Evolutionary conservation across 2,329 filamentous ascomycete genomes (phyloP), one percentile per base, ranked within the genome.

Genomic region (Trichoderma sp.): DNA sequence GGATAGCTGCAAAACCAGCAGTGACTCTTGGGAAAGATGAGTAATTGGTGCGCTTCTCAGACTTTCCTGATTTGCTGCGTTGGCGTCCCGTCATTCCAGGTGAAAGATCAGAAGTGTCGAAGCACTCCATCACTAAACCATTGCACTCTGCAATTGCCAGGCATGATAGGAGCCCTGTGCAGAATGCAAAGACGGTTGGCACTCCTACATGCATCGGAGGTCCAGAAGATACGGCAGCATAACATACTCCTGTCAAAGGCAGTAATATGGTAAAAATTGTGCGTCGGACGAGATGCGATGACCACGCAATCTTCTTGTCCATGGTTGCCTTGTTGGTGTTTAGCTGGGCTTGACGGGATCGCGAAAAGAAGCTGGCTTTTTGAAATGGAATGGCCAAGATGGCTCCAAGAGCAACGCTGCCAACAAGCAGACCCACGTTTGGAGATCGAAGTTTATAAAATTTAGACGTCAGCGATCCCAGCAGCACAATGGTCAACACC

Each of bases 121-220:
- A 94, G 0, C 89, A 90, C 76, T 94, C 91, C 91, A 94, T 94
- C 76, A 94, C 86, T 37, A 94, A 81, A 0, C 91, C 91, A 72
- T 91, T 88, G 78, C 91, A 93, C 78, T 94, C 92, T 2, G 91
- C 87, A 57, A 93, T 89, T 1, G 91, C 91, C 11, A 95, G 85
- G 63, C 89, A 90, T 1, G 89, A 91, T 5, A 93, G 81, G 73
- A 92, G 92, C 0, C 90, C 91, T 16, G 93, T 85, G 4, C 88
- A 77, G 0, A 85, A 86, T 0, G 90, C 89, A 72, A 93, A 89
- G 2, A 90, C 76, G 4, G 89, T 88, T 3, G 91, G 92, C 0
- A 90, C 81, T n/a, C 85, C 84, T 68, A 88, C 85, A 65, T 86
- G 87, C 27, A 89, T 79, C 1, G 86, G 85, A 1, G 86, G 86